Evolutionary conservation across 805 yeast genomes (phyloP).

Genomic region (Ogataea polymorpha): DNA sequence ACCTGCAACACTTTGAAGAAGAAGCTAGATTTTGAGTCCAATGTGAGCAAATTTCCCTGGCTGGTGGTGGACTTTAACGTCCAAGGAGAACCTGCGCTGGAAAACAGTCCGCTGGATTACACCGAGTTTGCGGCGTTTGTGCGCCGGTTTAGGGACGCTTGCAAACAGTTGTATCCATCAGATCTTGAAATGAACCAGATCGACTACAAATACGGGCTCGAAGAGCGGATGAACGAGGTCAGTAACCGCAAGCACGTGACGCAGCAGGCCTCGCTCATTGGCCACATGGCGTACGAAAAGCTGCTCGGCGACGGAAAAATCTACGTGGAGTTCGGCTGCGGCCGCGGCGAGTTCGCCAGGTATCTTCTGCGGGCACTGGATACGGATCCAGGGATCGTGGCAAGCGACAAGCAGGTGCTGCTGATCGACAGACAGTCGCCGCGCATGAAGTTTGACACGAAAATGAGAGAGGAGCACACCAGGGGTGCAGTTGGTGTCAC

Average conservation of each 20-base stretch:
- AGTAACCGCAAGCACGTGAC: conserved; percentile 69
- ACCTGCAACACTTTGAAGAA: conserved; percentile 53
- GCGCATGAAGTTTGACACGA: conserved; percentile 74
- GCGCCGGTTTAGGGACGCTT: conserved; percentile 8
- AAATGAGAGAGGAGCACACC: conserved; percentile 53
- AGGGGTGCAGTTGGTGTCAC: conserved; percentile 22
- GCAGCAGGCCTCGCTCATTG: conserved; percentile 80
- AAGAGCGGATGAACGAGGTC: conserved; percentile 45
- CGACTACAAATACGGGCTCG: conserved; percentile 33
- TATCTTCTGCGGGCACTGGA: conserved; percentile 43
- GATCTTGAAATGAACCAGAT: conserved; percentile 20
- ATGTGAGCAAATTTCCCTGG: conserved; percentile 38
- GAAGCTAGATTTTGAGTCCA: conserved; percentile 35
- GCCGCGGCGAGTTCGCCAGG: conserved; percentile 79
- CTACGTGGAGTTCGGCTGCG: conserved; percentile 85
- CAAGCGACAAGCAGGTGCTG: conserved; percentile 37
- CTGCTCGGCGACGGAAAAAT: conserved; percentile 37
- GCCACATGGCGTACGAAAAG: conserved; percentile 47
- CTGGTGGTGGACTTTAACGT: conserved; percentile 47
- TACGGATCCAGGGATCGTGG: conserved; percentile 8
- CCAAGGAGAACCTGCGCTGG: conserved; percentile 11
- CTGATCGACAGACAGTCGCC: conserved; percentile 75
- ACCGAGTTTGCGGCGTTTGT: conserved; percentile 25
- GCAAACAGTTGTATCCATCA: conserved; percentile 12
- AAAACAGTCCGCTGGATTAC: conserved; percentile 12